Evolutionary conservation across 2,329 filamentous ascomycete species (phyloP).

Genomic region (Meredithiella fracta): DNA sequence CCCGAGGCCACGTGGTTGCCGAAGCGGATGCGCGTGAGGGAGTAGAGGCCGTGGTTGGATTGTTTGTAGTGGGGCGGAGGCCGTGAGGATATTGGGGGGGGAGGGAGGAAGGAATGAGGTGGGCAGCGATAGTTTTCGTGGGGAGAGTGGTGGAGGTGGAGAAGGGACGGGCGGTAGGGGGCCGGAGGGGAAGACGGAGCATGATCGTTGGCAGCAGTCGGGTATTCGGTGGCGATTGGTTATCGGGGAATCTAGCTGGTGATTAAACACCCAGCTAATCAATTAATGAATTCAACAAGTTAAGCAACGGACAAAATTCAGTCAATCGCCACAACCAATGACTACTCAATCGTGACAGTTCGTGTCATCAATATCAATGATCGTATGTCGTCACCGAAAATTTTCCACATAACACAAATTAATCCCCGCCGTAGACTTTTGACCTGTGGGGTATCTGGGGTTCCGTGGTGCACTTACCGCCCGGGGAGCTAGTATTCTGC

Average conservation of each 20-base stretch:
- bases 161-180: slow-evolving; percentile 18
- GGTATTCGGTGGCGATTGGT: background rate
- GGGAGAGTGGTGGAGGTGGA: slow-evolving; percentile 22
- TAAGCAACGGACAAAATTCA: background rate
- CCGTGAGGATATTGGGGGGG: slow-evolving; percentile 60
- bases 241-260: background rate
- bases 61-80: slow-evolving; percentile 58
- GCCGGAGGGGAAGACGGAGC: background rate
- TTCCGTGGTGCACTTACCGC: too few species aligned
- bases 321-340: too few species aligned
- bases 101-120: slow-evolving; percentile 30
- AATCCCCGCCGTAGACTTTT: background rate
- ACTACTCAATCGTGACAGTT: too few species aligned
- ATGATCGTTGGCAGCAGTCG: background rate
- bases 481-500: too few species aligned
- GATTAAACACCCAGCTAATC: background rate
- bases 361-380: background rate
- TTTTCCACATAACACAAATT: background rate
- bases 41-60: slow-evolving; percentile 60
- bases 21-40: slow-evolving; percentile 52
- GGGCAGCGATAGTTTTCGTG: slow-evolving; percentile 24
- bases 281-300: background rate
- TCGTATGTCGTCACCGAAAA: too few species aligned
- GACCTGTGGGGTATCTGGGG: too few species aligned
- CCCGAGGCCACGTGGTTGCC: slow-evolving; percentile 62